These are phyloP conservation scores for Sporormia fimetaria DNA, from an alignment of 495 filamentous ascomycete genomes.

Conservation along the genomic window DNA sequence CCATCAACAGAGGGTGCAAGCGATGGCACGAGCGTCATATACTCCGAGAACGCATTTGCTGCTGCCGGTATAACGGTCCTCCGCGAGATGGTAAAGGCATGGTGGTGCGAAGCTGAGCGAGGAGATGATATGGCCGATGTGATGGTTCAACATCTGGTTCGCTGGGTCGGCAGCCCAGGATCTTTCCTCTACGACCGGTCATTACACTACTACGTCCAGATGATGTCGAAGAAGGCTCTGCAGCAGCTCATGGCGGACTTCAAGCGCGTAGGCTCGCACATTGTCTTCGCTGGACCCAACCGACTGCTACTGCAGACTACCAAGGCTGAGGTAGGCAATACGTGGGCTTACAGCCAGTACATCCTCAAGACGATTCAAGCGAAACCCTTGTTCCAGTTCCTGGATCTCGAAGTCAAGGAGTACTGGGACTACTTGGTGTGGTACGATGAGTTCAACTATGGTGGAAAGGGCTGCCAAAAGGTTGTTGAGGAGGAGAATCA, in stretches of 20 bases:
- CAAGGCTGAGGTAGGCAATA: constrained; percentile 93
- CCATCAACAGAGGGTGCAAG: constrained; percentile 47
- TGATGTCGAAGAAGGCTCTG: constrained; percentile 94
- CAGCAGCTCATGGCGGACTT: constrained; percentile 97
- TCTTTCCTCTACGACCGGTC: constrained; percentile 93
- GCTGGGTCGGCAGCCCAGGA: constrained; percentile 86
- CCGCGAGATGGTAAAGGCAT: constrained; percentile 95
- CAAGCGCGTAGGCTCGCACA: constrained; percentile 82
- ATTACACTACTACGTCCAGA: constrained; percentile 95
- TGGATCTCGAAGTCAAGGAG: constrained; percentile 94
- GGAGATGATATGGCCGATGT: constrained; percentile 91
- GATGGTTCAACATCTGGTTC: constrained; percentile 93
- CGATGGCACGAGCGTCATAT: constrained; percentile 55
- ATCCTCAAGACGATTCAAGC: constrained; percentile 91
- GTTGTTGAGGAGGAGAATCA: constrained; percentile 77
- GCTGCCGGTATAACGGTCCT: constrained; percentile 81
- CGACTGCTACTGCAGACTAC: constrained; percentile 89
- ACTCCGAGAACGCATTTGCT: constrained; percentile 85
- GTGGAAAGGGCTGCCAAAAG: constrained; percentile 78
- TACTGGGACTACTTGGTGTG: constrained; percentile 99
- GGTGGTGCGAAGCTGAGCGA: constrained; percentile 91
- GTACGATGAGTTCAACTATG: constrained; percentile 99
- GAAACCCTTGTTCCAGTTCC: constrained; percentile 92
- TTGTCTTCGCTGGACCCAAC: constrained; percentile 82
- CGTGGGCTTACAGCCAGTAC: constrained; percentile 92